phyloP scores from a whole-genome alignment of 129 eudicot species.

The Kitagawia praeruptora region DNA sequence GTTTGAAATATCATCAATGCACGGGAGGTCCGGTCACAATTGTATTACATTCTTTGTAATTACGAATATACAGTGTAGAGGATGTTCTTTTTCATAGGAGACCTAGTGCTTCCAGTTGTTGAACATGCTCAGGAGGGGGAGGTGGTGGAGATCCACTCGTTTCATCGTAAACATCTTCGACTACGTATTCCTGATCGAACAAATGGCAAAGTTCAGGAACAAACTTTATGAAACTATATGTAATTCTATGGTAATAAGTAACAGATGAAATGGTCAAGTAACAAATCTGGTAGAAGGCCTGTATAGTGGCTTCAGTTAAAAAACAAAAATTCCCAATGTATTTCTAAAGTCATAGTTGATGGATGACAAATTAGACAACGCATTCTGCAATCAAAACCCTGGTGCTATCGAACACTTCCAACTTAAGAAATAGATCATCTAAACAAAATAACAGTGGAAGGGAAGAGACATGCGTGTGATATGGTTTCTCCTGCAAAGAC shows the following conservation, averaged over 20 bases:
- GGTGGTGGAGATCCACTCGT: slow-evolving; percentile 63
- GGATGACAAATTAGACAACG: neutral
- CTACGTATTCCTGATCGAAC: slow-evolving; percentile 65
- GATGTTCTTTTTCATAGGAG: slow-evolving; percentile 22
- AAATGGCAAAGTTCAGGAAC: neutral
- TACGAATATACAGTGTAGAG: too few relatives aligned
- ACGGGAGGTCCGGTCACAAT: too few relatives aligned
- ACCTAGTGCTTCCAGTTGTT: slow-evolving; percentile 66
- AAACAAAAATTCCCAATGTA: too few relatives aligned
- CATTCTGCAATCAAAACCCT: neutral
- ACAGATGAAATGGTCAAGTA: neutral
- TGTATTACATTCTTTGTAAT: too few relatives aligned
- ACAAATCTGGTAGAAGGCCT: neutral
- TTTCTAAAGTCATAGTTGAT: neutral
- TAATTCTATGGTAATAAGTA: neutral
- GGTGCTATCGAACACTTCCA: too few relatives aligned
- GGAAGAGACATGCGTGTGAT: neutral
- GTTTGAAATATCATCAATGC: too few relatives aligned
- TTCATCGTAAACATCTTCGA: slow-evolving; percentile 93
- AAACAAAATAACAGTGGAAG: neutral
- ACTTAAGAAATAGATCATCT: neutral
- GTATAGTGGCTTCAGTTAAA: neutral
- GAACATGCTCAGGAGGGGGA: slow-evolving; percentile 77
- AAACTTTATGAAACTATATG: neutral
- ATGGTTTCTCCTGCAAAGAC: neutral